Evolutionary conservation across 140 eudicot species (phyloP).

Genomic region (Senecio squalidus): DNA sequence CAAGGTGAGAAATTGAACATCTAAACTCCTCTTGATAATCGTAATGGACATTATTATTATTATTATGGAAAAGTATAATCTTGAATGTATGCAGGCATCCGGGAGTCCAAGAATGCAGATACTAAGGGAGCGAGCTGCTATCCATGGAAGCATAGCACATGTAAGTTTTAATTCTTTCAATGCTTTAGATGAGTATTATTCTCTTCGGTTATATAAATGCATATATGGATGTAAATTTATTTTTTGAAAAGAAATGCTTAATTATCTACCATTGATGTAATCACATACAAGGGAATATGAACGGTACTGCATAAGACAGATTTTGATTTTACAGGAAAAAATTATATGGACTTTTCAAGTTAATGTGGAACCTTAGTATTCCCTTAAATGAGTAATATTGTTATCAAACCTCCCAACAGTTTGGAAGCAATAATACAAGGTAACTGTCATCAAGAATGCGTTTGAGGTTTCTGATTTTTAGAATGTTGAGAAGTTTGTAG

Average conservation of each 20-base stretch:
- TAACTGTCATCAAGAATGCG: not conserved
- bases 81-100: conserved; percentile 58
- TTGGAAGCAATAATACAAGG: not conserved
- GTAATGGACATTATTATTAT: conserved; percentile 8
- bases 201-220: not conserved
- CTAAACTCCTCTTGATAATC: not conserved
- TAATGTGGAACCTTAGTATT: not conserved
- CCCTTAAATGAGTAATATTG: not conserved
- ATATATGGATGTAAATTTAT: not conserved
- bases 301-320: not conserved
- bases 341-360: not conserved
- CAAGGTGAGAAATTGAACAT: conserved; percentile 47
- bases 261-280: too few relatives aligned
- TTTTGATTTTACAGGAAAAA: too few relatives aligned
- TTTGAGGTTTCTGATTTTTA: not conserved
- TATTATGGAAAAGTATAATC: not conserved
- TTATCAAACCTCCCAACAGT: not conserved
- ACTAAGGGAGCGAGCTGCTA: conserved; percentile 88
- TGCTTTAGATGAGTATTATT: conserved; percentile 3
- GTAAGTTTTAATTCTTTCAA: conserved; percentile 36
- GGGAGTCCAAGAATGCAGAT: conserved; percentile 90
- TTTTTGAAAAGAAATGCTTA: not conserved
- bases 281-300: not conserved
- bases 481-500: not conserved
- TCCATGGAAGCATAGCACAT: conserved; percentile 94